A percentile compares a stretch with the other conserved stretches of the same genome.
phyloP scores from a whole-genome alignment of 2,329 filamentous ascomycete genomes.

The Colletotrichum paranaense region DNA sequence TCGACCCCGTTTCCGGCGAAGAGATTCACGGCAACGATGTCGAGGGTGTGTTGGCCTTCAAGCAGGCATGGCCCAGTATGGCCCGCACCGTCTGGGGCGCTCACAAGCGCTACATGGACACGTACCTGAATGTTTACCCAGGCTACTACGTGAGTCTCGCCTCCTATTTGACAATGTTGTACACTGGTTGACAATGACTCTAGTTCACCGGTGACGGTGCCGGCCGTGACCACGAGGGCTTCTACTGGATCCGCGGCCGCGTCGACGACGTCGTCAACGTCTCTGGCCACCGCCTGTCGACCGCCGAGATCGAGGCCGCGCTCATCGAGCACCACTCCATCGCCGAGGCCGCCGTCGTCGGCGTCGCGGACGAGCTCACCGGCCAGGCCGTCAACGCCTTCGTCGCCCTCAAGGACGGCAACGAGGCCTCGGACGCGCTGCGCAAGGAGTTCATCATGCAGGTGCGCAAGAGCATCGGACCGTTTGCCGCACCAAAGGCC shows the following conservation, averaged over 20 bases:
- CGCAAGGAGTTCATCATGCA: slow-evolving; percentile 95
- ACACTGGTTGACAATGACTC: background rate
- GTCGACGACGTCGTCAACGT: slow-evolving; percentile 99
- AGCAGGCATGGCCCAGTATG: slow-evolving; percentile 99
- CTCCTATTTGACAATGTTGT: background rate
- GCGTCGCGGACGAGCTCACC: slow-evolving; percentile 91
- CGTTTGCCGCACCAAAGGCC: slow-evolving; percentile 95
- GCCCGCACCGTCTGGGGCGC: slow-evolving; percentile 97
- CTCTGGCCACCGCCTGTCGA: slow-evolving; percentile 94
- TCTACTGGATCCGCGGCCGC: slow-evolving; percentile 99
- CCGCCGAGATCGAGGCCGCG: slow-evolving; percentile 97
- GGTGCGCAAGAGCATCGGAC: slow-evolving; percentile 96
- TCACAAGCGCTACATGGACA: slow-evolving; percentile 99
- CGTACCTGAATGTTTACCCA: slow-evolving; percentile 97
- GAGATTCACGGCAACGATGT: slow-evolving; percentile 97
- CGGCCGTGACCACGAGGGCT: slow-evolving; percentile 95
- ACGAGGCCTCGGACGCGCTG: slow-evolving; percentile 80
- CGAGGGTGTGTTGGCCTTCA: slow-evolving; percentile 96
- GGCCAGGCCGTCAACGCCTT: slow-evolving; percentile 98
- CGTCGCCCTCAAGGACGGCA: slow-evolving; percentile 88
- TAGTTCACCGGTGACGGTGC: slow-evolving; percentile 94
- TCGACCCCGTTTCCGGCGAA: slow-evolving; percentile 94
- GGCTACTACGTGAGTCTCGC: slow-evolving; percentile 88
- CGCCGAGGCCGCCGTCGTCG: slow-evolving; percentile 95
- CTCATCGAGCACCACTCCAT: slow-evolving; percentile 91